These are phyloP conservation scores for Scheffersomyces quercinus DNA, from an alignment of 1,139 yeast genomes.

Conservation along the genomic window DNA sequence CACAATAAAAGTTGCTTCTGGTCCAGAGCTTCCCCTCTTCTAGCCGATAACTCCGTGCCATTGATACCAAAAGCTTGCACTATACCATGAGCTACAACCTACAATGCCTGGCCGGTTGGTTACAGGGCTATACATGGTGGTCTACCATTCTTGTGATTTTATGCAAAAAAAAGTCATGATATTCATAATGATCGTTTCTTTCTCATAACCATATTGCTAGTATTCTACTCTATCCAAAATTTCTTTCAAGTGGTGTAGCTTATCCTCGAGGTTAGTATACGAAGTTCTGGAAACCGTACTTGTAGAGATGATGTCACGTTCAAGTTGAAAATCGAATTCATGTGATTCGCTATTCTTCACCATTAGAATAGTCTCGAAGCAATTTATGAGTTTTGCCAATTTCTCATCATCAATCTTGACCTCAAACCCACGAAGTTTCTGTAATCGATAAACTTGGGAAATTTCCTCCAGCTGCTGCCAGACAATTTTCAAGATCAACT, in stretches of 20 bases:
- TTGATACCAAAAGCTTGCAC: too few relatives aligned
- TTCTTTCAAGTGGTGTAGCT: constrained; percentile 6
- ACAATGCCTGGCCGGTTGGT: too few relatives aligned
- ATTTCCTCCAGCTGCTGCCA: constrained; percentile 55
- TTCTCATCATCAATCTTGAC: constrained; percentile 28
- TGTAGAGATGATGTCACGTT: not conserved
- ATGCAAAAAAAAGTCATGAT: too few relatives aligned
- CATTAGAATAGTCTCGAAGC: constrained; percentile 26
- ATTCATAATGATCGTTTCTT: too few relatives aligned
- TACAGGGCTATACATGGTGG: too few relatives aligned
- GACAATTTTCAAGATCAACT: constrained; percentile 62
- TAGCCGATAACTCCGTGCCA: too few relatives aligned
- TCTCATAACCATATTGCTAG: too few relatives aligned
- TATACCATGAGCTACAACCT: too few relatives aligned
- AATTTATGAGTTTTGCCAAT: constrained; percentile 13
- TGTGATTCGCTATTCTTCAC: constrained; percentile 6
- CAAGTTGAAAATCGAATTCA: not conserved
- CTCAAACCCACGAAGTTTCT: constrained; percentile 45
- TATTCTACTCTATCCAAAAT: not conserved
- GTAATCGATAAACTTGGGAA: constrained; percentile 35
- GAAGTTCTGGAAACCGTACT: not conserved
- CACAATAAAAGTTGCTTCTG: too few relatives aligned
- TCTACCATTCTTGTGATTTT: too few relatives aligned
- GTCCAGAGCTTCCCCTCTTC: too few relatives aligned
- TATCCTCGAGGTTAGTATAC: constrained; percentile 5